Evolutionary conservation across 768 basidiomycete species (phyloP).

Genomic region (Rhodosporidiobolus odoratus): DNA sequence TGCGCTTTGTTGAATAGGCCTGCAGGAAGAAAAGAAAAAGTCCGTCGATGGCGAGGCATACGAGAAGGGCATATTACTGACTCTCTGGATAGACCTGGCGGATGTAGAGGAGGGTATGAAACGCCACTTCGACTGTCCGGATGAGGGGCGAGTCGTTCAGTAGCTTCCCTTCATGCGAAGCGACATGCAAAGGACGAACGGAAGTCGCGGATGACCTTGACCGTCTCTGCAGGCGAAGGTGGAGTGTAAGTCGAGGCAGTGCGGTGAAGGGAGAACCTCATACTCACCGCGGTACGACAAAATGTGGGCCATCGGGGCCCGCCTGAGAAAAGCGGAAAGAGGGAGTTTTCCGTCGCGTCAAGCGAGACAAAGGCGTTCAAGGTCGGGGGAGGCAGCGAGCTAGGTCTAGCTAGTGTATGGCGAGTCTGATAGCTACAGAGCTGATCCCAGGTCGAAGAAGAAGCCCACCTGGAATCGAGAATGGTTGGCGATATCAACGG

Average conservation of each 20-base stretch:
- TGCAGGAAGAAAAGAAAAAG: neutral
- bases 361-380: no score
- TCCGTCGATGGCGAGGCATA: neutral
- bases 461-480: no score
- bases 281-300: conserved; percentile 19
- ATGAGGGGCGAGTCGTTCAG: neutral
- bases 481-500: no score
- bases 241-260: no score
- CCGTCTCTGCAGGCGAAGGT: conserved; percentile 25
- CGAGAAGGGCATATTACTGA: neutral
- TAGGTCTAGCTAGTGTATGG: no score
- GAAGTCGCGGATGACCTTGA: conserved; percentile 37
- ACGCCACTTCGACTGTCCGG: conserved; percentile 84
- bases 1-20: conserved; percentile 79
- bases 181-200: conserved; percentile 23
- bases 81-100: conserved; percentile 77
- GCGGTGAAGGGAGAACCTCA: neutral
- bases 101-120: conserved; percentile 85
- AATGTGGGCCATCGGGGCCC: neutral
- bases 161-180: neutral
- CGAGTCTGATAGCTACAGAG: no score
- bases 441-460: no score
- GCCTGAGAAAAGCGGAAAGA: no score
- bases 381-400: no score
- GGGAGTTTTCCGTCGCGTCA: no score